A percentile compares a stretch with the other conserved stretches of the same genome.
Evolutionary conservation across 1,139 yeast species (phyloP).

Genomic region (Pichia kudriavzevii): DNA sequence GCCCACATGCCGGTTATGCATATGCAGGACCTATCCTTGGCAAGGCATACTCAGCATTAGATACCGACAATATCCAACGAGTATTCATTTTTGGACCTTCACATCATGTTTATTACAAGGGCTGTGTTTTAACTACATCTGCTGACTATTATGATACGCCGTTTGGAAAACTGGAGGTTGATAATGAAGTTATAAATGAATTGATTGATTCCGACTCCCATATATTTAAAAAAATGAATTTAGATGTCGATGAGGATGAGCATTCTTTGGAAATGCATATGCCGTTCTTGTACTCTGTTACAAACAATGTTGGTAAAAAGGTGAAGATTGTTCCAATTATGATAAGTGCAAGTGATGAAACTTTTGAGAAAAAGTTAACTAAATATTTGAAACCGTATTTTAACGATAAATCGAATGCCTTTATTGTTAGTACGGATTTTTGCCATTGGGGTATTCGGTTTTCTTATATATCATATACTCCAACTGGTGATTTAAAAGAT

Average conservation of each 20-base stretch:
- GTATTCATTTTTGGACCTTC: constrained; percentile 88
- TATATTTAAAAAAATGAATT: constrained; percentile 50
- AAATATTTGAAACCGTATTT: constrained; percentile 46
- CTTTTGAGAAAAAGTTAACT: constrained; percentile 41
- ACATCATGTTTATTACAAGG: constrained; percentile 77
- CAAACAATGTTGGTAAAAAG: constrained; percentile 29
- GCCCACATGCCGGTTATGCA: constrained; percentile 86
- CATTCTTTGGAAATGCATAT: constrained; percentile 95
- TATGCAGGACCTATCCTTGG: constrained; percentile 78
- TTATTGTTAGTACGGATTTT: constrained; percentile 83
- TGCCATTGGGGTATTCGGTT: constrained; percentile 94
- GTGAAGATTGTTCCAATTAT: constrained; percentile 71
- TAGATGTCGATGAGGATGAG: constrained; percentile 68
- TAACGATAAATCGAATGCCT: constrained; percentile 50
- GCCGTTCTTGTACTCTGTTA: constrained; percentile 56
- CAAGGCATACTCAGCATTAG: constrained; percentile 69
- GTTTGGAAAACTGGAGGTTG: constrained; percentile 66
- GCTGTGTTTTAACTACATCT: constrained; percentile 48
- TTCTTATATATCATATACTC: constrained; percentile 56
- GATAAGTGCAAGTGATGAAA: constrained; percentile 55
- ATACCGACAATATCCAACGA: constrained; percentile 45
- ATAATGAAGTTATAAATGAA: constrained; percentile 35
- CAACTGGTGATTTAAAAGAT: constrained; percentile 23
- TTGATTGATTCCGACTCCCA: constrained; percentile 29
- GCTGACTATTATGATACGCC: constrained; percentile 70